Percentiles rank a stretch among this genome's conserved stretches.
phyloP scores from a whole-genome alignment of 352 stramenopile genomes.

The Globisporangium heterothallicum region DNA sequence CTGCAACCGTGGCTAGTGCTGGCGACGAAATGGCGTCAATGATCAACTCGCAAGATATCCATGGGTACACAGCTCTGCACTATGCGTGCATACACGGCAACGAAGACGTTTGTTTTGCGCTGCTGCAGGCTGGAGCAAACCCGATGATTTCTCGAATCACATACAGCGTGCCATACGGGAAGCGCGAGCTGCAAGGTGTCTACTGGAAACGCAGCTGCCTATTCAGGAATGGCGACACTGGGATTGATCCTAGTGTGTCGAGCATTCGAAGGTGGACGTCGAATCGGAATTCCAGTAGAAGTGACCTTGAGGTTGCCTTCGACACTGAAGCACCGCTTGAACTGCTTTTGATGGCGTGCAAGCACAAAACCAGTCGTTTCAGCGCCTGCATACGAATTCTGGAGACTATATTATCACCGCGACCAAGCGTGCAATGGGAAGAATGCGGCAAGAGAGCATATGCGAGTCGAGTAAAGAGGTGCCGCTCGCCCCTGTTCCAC shows the following conservation, averaged over 20 bases:
- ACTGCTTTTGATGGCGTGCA: conserved; percentile 19
- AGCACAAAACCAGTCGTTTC: conserved; percentile 1
- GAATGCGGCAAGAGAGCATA: neutral
- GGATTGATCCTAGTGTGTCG: conserved; percentile 1
- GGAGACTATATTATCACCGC: neutral
- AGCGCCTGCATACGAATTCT: conserved; percentile 17
- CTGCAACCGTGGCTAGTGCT: neutral
- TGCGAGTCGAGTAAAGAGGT: conserved; percentile 21
- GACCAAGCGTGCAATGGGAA: neutral
- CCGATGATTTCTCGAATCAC: conserved; percentile 19
- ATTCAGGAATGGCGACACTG: neutral
- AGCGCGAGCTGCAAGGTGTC: conserved; percentile 21
- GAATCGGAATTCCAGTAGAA: neutral
- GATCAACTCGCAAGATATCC: conserved; percentile 29
- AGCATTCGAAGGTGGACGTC: conserved; percentile 3
- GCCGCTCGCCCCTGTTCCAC: conserved; percentile 32
- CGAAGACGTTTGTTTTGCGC: conserved; percentile 19
- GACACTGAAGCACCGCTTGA: conserved; percentile 24
- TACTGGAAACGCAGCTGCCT: conserved; percentile 23
- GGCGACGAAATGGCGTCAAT: neutral
- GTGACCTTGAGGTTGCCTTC: conserved; percentile 5
- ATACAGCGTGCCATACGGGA: conserved; percentile 14
- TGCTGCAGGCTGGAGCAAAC: conserved; percentile 27
- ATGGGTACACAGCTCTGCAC: conserved; percentile 53
- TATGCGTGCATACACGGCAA: conserved; percentile 41